Conservation (phyloP, 345 rosid species). For the Dipteronia sinensis region DNA sequence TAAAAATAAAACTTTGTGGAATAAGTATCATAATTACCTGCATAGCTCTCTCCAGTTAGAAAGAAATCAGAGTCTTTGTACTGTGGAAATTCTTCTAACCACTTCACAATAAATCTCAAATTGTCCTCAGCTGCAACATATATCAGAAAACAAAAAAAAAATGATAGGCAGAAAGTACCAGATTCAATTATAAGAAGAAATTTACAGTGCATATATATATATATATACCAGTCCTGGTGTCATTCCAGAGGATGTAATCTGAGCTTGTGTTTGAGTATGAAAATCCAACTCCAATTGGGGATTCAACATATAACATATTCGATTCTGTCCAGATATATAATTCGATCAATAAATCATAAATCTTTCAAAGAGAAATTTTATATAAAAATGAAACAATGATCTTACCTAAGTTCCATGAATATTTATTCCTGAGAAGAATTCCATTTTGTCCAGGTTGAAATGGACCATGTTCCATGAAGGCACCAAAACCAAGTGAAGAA, state of each 20-base stretch:
- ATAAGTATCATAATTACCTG: constrained; percentile 23
- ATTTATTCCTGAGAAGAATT: constrained; percentile 28
- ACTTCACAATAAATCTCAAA: constrained; percentile 34
- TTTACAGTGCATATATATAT: neutral
- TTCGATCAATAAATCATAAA: too few relatives aligned
- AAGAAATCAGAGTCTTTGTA: constrained; percentile 29
- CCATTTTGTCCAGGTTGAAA: constrained; percentile 38
- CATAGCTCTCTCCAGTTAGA: constrained; percentile 45
- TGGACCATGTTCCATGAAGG: constrained; percentile 41
- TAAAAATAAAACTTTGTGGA: too few relatives aligned
- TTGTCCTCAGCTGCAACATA: constrained; percentile 35
- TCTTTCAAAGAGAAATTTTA: too few relatives aligned
- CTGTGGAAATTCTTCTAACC: constrained; percentile 43
- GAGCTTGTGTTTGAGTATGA: constrained; percentile 36
- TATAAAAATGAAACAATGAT: neutral
- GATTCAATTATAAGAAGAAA: too few relatives aligned
- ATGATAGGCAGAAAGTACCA: neutral
- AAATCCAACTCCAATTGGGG: constrained; percentile 37
- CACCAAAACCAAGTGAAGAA: constrained; percentile 45
- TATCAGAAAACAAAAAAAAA: neutral
- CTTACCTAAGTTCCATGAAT: constrained; percentile 42
- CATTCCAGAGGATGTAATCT: constrained; percentile 26
- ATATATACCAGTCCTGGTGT: constrained; percentile 19
- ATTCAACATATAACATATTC: constrained; percentile 37
- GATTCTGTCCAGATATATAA: constrained; percentile 20